phyloP scores from a whole-genome alignment of 768 basidiomycete species.

The Psilocybe tampanensis region DNA sequence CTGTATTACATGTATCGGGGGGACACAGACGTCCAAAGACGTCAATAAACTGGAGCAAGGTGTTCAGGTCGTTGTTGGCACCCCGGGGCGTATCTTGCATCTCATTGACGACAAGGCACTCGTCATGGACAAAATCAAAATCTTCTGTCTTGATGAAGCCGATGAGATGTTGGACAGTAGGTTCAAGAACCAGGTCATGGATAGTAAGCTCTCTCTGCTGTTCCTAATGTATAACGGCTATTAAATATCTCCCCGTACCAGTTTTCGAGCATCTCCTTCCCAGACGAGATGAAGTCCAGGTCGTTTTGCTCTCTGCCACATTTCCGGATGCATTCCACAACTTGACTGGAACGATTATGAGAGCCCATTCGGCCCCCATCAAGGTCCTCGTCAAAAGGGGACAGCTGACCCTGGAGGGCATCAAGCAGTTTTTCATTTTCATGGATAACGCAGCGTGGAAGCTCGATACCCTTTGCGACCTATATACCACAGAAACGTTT shows the following conservation, averaged over 20 bases:
- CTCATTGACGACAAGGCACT: neutral
- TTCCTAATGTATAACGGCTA: neutral
- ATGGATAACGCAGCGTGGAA: neutral
- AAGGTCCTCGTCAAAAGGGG: neutral
- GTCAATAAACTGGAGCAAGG: neutral
- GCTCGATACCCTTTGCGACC: neutral
- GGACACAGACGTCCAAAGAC: neutral
- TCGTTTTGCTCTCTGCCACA: neutral
- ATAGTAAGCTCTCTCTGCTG: neutral
- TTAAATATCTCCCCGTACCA: neutral
- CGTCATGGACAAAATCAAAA: neutral
- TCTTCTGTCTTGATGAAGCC: neutral
- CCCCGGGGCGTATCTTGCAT: neutral
- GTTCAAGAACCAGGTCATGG: neutral
- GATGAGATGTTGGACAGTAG: neutral
- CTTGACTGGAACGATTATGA: neutral
- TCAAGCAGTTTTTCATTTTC: neutral
- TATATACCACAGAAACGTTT: neutral
- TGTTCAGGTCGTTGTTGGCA: neutral
- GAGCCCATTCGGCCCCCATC: neutral
- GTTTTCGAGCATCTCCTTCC: neutral
- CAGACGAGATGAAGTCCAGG: neutral
- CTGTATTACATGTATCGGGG: neutral
- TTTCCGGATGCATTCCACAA: neutral
- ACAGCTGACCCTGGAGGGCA: neutral